Evolutionary conservation across 1,284 basidiomycete species (phyloP).

Genomic region (Rhodofomes roseus): DNA sequence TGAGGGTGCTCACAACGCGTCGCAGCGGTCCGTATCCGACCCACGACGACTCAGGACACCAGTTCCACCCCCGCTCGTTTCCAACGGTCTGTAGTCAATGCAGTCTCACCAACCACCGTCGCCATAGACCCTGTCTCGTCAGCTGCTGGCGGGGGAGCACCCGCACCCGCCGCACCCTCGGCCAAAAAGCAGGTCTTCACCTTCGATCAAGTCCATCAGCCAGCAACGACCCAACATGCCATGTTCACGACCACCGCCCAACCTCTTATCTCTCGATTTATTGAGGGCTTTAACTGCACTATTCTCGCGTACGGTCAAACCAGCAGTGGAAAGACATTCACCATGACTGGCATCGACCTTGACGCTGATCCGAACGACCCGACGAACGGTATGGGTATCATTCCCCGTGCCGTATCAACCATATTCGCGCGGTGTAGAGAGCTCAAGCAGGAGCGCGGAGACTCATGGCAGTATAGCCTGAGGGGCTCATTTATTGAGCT

Average conservation of each 20-base stretch:
- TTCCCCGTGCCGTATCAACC: conserved; percentile 90
- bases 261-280: conserved; percentile 85
- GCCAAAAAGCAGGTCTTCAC: conserved; percentile 85
- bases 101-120: conserved; percentile 65
- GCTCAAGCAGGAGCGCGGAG: conserved; percentile 71
- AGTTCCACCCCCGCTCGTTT: conserved; percentile 89
- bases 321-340: conserved; percentile 94
- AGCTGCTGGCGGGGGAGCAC: conserved; percentile 43
- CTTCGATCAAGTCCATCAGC: conserved; percentile 92
- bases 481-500: conserved; percentile 94
- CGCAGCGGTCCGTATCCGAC: conserved; percentile 85
- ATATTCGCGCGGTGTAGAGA: conserved; percentile 82
- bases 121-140: conserved; percentile 61
- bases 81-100: conserved; percentile 85
- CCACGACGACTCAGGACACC: conserved; percentile 80
- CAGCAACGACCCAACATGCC: conserved; percentile 77
- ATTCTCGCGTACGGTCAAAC: conserved; percentile 98
- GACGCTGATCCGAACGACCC: conserved; percentile 78
- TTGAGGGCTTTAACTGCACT: conserved; percentile 97
- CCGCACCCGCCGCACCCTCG: conserved; percentile 49
- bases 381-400: conserved; percentile 85
- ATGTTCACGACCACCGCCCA: conserved; percentile 84
- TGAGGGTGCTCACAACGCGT: conserved; percentile 7
- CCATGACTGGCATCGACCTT: conserved; percentile 90
- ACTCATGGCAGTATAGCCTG: conserved; percentile 68